These are phyloP conservation scores for Suillus lakei DNA, from an alignment of 768 basidiomycete genomes.

Conservation along the genomic window DNA sequence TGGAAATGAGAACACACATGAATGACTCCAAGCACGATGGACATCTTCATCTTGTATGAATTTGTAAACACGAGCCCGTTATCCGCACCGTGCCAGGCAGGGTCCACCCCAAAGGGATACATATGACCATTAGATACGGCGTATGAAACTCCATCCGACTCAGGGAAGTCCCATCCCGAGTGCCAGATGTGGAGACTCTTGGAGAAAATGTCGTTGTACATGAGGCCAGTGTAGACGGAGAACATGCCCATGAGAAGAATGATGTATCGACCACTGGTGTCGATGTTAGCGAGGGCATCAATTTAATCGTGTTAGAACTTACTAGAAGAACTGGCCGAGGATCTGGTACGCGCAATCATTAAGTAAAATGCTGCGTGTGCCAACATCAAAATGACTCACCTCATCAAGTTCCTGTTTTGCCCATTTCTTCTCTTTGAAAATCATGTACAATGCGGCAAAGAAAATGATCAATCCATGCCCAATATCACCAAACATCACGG, in stretches of 20 bases:
- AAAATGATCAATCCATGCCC: constrained; percentile 92
- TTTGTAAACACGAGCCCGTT: constrained; percentile 94
- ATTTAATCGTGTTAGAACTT: constrained; percentile 40
- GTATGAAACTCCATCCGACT: constrained; percentile 45
- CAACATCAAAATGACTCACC: constrained; percentile 42
- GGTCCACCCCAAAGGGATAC: constrained; percentile 96
- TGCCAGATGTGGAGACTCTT: constrained; percentile 86
- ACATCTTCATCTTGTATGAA: constrained; percentile 99
- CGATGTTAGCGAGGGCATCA: constrained; percentile 22
- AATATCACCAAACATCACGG: constrained; percentile 99
- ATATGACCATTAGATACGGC: constrained; percentile 65
- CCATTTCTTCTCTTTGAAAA: constrained; percentile 81
- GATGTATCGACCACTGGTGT: constrained; percentile 90
- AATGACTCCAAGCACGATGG: constrained; percentile 92
- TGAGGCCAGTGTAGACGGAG: constrained; percentile 94
- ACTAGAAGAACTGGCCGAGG: constrained; percentile 90
- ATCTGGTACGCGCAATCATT: constrained; percentile 53
- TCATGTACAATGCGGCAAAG: constrained; percentile 80
- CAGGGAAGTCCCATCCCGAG: constrained; percentile 86
- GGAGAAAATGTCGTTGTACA: constrained; percentile 99
- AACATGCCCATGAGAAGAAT: constrained; percentile 98
- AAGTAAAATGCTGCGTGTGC: constrained; percentile 4
- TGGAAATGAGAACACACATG: constrained; percentile 65
- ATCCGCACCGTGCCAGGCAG: constrained; percentile 92
- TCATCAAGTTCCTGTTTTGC: constrained; percentile 77